Percentiles rank a stretch among this genome's conserved stretches.
Conservation (phyloP, 352 stramenopile species). For the Globisporangium spinosum region DNA sequence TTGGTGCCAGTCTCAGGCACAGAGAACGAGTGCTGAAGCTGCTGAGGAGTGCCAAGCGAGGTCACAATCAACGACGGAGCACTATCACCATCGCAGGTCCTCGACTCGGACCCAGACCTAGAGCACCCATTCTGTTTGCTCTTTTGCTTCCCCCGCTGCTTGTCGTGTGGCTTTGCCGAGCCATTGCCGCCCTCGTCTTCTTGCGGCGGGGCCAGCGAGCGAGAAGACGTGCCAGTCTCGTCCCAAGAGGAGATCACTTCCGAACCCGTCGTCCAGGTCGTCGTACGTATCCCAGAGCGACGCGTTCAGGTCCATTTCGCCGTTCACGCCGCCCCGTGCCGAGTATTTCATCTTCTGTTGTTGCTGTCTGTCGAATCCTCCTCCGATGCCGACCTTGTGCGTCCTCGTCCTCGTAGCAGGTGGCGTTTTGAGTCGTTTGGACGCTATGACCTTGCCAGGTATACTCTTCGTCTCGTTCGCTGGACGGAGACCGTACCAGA, state of each 20-base stretch:
- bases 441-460: background rate
- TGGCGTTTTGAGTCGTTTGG: background rate
- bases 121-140: background rate
- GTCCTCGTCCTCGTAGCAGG: background rate
- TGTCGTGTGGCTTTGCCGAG: background rate
- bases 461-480: background rate
- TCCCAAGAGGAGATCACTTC: background rate
- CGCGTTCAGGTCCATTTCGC: background rate
- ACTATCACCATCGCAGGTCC: background rate
- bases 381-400: background rate
- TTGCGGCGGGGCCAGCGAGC: background rate
- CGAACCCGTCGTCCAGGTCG: background rate
- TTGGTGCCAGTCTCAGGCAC: background rate
- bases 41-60: background rate
- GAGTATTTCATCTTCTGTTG: background rate
- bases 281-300: constrained; percentile 12
- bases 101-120: background rate
- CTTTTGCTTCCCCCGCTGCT: background rate
- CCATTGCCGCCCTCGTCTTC: background rate
- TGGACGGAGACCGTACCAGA: constrained; percentile 11
- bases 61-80: background rate
- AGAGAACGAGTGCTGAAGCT: background rate
- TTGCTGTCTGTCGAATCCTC: background rate
- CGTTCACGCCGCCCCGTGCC: background rate
- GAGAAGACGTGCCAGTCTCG: constrained; percentile 3